Base-by-base conservation (phyloP, 208 protist species). In the Acanthamoeba lenticulata region DNA sequence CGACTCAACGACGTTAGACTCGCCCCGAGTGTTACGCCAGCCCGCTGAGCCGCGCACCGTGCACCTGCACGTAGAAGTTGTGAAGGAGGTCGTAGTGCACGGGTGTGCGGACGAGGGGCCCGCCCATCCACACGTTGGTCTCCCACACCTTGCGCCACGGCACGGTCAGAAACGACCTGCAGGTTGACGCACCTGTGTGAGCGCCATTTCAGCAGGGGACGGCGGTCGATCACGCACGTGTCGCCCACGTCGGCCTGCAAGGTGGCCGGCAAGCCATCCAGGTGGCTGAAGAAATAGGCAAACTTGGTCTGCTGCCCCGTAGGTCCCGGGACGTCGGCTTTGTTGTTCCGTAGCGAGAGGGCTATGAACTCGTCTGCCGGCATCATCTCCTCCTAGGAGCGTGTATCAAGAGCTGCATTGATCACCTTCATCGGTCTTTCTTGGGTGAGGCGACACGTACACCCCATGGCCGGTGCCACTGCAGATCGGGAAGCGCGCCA, bases 61-160 rank as follows among this genome's bases (percentile, higher is more conserved):
- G 86, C 19, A 92, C 52, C 36, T 92, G 86, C 21, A 92, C 86
- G 62, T 92, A 92, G 24, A 92, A 74, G 62, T 92, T 92, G 57
- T 92, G 86, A 2, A 92, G 60, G 32, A 92, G 55, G 34, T 92
- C 86, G 42, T 92, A 92, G 44, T 92, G 86, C 24, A 38, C 29
- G 21, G 86, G 86, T 36, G 86, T 77, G 24, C 40, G 36, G 13
- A 92, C 36, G 57, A 65, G 38, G 27, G 86, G 86, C 0, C 86
- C 86, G 29, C 86, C 86, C 86, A 92, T 74, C 86, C 86, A 92
- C 47, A 92, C 55, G 40, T 92, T 92, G 32, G 60, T 92, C 55
- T 92, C 86, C 86, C 86, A 92, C 34, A 92, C 86, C 11, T 5
- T 6, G 1, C 86, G 47, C 86, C 86, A 92, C 0, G 27, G 5